Evolutionary conservation across 768 basidiomycete genomes (phyloP).

Genomic region (Holtermannia corniformis): DNA sequence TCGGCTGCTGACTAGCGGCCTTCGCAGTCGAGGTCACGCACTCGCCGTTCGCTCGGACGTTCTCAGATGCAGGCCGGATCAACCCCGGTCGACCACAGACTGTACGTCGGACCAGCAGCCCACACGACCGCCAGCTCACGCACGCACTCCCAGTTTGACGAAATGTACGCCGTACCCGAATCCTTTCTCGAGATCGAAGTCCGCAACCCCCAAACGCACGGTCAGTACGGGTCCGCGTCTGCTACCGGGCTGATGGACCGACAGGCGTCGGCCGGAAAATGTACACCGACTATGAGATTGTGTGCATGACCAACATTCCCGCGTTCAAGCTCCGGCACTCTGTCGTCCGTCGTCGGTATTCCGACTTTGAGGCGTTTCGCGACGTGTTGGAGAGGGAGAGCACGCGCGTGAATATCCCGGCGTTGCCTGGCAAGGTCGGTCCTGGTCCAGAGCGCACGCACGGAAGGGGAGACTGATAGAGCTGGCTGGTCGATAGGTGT

Average conservation of each 20-base stretch:
- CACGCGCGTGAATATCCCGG: constrained; percentile 93
- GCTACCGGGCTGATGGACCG: not conserved
- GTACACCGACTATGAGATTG: constrained; percentile 99
- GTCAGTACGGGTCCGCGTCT: constrained; percentile 44
- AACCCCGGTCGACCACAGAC: constrained; percentile 36
- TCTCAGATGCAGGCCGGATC: constrained; percentile 36
- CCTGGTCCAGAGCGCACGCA: not conserved
- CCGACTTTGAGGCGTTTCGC: constrained; percentile 91
- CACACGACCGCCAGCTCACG: not conserved
- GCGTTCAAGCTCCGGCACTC: constrained; percentile 97
- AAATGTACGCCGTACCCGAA: constrained; percentile 97
- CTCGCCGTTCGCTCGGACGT: constrained; percentile 40
- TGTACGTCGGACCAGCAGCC: constrained; percentile 8
- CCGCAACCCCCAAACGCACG: constrained; percentile 91
- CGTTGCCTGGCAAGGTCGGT: constrained; percentile 74
- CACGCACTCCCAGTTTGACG: constrained; percentile 55
- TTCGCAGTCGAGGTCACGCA: constrained; percentile 35
- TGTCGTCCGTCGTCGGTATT: constrained; percentile 75
- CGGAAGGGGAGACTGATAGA: not conserved
- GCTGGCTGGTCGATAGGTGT: constrained; percentile 53
- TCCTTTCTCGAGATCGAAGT: constrained; percentile 97
- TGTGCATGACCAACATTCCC: constrained; percentile 98
- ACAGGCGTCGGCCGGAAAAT: constrained; percentile 95
- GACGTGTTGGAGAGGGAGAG: constrained; percentile 96
- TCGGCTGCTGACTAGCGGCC: not conserved